phyloP scores from a whole-genome alignment of 176 grass and related monocot genomes.

The Musa schizocarpa region DNA sequence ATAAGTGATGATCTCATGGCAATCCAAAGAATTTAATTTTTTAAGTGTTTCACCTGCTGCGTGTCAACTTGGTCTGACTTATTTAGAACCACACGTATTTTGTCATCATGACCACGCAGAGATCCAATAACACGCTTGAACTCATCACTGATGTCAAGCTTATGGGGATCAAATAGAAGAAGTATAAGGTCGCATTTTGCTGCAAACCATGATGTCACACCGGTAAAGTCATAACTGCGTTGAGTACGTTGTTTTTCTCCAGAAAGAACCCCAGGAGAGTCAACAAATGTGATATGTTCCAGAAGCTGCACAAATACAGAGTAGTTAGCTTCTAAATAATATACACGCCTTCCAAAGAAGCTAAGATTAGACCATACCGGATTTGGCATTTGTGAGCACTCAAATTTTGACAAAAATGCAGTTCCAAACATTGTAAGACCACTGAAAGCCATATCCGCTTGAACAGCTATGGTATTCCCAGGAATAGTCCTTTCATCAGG shows the following conservation, averaged over 20 bases:
- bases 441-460: conserved; percentile 88
- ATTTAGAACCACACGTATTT: too few species aligned
- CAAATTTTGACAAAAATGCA: conserved; percentile 83
- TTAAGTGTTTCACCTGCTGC: conserved; percentile 46
- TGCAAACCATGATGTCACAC: too few species aligned
- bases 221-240: too few species aligned
- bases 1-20: too few species aligned
- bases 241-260: too few species aligned
- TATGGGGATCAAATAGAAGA: too few species aligned
- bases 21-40: too few species aligned
- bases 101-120: too few species aligned
- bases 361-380: conserved; percentile 48
- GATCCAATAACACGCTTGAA: too few species aligned
- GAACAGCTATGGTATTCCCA: conserved; percentile 83
- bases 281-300: conserved; percentile 87
- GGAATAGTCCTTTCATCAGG: conserved; percentile 84
- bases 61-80: conserved; percentile 78
- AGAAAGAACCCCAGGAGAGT: conserved; percentile 46
- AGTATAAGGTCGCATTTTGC: neutral
- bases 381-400: conserved; percentile 96
- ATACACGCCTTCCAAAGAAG: conserved; percentile 12
- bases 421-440: conserved; percentile 87
- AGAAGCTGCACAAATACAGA: conserved; percentile 48
- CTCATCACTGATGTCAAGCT: too few species aligned
- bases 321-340: conserved; percentile 27